Base-by-base conservation (phyloP, 441 rosid species). In the Gossypium schwendimanii region DNA sequence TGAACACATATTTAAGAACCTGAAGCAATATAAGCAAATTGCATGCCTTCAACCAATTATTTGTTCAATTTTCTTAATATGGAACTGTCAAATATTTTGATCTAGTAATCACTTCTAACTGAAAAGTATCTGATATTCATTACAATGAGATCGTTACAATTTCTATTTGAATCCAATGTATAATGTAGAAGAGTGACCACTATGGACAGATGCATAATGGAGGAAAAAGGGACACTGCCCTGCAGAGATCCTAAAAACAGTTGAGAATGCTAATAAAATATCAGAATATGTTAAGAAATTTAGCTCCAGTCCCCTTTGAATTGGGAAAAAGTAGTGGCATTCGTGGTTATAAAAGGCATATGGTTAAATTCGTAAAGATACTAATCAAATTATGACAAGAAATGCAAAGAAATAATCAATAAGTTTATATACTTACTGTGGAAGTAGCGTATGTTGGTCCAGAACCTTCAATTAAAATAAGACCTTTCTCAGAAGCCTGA, bases 401-500 rank as follows among this genome's bases (percentile, higher is more conserved):
- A 21, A 55, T 20, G 10, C 60, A 55, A 55, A 21, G 3, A 18
- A 7, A 55, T 21, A 2, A 10, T 55, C 60, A 20, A 10, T 21
- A 17, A 17, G 45, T 41, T 41, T 41, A 64, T 41, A 65, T 26
- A 84, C 92, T 82, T 80, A 92, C 98, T 5, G 89, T 86, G 23
- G 87, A 61, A 83, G 98, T 94, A 68, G 97, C 98, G 82, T 94
- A 94, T 52, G 98, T 94, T 74, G 97, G 98, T 77, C 95, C 98
- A 14, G 95, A 85, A 52, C 96, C 88, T 41, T 94, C 98, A 17
- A 94, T 92, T 72, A 79, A 78, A 60, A 91, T 87, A 79, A 90
- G 78, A 63, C 97, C 98, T 53, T 86, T 77, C 73, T 88, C 75
- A 11, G 88, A 86, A 75, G 94, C 98, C 73, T 76, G 75, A 74